phyloP scores from a whole-genome alignment of 2,329 filamentous ascomycete species.

The Talaromyces sp. region DNA sequence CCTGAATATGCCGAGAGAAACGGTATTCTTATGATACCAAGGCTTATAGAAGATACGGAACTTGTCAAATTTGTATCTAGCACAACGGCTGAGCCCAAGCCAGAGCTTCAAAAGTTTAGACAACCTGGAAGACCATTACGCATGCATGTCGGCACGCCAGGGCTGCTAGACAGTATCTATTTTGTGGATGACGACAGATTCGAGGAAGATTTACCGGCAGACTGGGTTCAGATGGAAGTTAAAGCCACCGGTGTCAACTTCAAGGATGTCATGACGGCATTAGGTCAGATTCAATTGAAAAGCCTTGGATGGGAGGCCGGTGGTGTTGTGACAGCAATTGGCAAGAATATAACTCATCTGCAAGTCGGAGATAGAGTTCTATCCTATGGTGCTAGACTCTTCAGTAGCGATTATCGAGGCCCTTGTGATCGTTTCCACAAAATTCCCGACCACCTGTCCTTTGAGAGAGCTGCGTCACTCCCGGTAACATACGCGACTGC shows the following conservation, averaged over 20 bases:
- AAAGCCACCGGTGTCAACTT: constrained; percentile 30
- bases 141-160: constrained; percentile 20
- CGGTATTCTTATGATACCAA: constrained; percentile 25
- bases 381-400: background rate
- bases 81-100: constrained; percentile 15
- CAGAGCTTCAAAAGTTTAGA: constrained; percentile 19
- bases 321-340: constrained; percentile 26
- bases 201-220: constrained; percentile 20
- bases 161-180: constrained; percentile 22
- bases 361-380: background rate
- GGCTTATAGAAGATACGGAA: constrained; percentile 21
- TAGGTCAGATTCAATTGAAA: constrained; percentile 24
- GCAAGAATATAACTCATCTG: background rate
- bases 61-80: constrained; percentile 15
- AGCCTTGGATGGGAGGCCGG: constrained; percentile 27
- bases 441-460: constrained; percentile 22
- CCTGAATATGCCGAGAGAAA: constrained; percentile 26
- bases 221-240: constrained; percentile 29
- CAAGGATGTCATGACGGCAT: constrained; percentile 25
- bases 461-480: constrained; percentile 22
- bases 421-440: constrained; percentile 18
- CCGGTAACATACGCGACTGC: constrained; percentile 23
- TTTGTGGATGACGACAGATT: constrained; percentile 21
- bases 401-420: background rate
- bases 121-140: constrained; percentile 21